These are phyloP conservation scores for Rheum nobile DNA, from an alignment of 148 eudicot species.

Conservation along the genomic window DNA sequence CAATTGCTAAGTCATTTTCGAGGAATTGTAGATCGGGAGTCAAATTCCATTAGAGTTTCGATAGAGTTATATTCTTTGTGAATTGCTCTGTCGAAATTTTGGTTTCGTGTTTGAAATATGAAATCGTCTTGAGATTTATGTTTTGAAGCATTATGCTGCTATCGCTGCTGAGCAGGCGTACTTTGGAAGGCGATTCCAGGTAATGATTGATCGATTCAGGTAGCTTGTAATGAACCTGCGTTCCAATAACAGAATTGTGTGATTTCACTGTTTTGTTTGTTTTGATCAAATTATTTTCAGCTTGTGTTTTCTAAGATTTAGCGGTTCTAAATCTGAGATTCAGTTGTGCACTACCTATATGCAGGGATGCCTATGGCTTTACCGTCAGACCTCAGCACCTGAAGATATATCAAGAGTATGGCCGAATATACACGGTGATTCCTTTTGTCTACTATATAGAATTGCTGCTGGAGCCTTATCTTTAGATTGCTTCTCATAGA, in stretches of 20 bases:
- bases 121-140: constrained; percentile 6
- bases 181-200: constrained; percentile 84
- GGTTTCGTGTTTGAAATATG: constrained; percentile 3
- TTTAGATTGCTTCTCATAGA: neutral
- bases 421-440: constrained; percentile 7
- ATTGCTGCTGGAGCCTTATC: neutral
- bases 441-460: neutral
- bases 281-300: too few species aligned
- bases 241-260: neutral
- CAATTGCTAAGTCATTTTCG: neutral
- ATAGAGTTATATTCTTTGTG: neutral
- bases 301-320: neutral
- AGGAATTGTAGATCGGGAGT: constrained; percentile 9
- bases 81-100: constrained; percentile 6
- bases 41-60: neutral
- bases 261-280: neutral
- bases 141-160: constrained; percentile 2
- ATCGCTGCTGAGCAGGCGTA: constrained; percentile 78
- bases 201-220: constrained; percentile 17
- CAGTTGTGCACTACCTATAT: neutral
- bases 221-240: neutral
- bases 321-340: neutral
- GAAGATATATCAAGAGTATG: constrained; percentile 5
- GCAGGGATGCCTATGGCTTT: constrained; percentile 12
- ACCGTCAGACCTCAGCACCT: constrained; percentile 11